phyloP scores from a whole-genome alignment of 2,329 filamentous ascomycete genomes.

The Hymenoscyphus linearis region DNA sequence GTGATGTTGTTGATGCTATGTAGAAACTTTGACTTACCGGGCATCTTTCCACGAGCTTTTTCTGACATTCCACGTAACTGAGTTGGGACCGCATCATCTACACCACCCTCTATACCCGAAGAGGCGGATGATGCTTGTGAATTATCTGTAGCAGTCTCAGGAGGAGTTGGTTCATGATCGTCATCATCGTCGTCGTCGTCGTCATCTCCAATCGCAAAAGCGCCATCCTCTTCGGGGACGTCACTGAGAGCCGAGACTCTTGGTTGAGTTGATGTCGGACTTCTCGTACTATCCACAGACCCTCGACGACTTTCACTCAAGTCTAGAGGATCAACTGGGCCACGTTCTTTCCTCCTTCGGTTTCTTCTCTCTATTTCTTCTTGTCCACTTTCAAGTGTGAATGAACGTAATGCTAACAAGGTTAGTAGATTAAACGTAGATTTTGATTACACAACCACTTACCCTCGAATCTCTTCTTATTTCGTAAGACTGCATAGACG shows the following conservation, averaged over 20 bases:
- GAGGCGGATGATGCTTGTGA: constrained; percentile 64
- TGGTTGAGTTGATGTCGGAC: constrained; percentile 50
- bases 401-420: constrained; percentile 61
- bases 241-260: constrained; percentile 55
- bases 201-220: constrained; percentile 83
- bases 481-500: constrained; percentile 72
- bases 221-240: constrained; percentile 71
- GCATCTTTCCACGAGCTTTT: constrained; percentile 94
- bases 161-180: constrained; percentile 50
- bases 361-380: constrained; percentile 82
- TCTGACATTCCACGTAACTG: constrained; percentile 93
- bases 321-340: constrained; percentile 44
- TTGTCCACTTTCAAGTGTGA: constrained; percentile 87
- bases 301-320: constrained; percentile 40
- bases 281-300: constrained; percentile 63
- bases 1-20: not conserved
- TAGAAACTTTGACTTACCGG: constrained; percentile 34
- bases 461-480: constrained; percentile 72
- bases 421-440: no score
- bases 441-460: constrained; percentile 9
- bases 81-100: constrained; percentile 74
- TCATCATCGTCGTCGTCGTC: constrained; percentile 56
- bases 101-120: constrained; percentile 36
- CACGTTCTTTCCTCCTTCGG: constrained; percentile 60
- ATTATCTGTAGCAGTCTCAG: constrained; percentile 58